Percentiles rank a stretch among this genome's conserved stretches.
These are phyloP conservation scores for Rhodamnia rubescens DNA, from an alignment of 345 rosid species.

Conservation along the genomic window DNA sequence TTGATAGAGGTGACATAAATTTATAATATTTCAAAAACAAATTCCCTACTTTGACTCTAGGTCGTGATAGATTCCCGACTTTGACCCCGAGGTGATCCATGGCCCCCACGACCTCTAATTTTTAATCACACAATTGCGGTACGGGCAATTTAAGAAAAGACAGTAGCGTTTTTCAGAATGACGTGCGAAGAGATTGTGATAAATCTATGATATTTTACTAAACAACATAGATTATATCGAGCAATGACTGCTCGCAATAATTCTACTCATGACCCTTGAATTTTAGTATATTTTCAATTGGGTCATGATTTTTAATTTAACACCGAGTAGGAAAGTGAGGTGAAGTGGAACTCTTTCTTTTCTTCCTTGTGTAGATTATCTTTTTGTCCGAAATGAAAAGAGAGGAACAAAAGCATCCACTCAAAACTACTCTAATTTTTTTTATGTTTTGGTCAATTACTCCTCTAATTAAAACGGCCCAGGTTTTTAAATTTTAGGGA, in stretches of 20 bases:
- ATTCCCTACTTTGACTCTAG: background rate
- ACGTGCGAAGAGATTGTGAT: background rate
- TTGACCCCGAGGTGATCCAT: background rate
- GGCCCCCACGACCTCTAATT: background rate
- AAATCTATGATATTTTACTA: background rate
- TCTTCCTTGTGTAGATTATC: background rate
- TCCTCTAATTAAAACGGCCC: background rate
- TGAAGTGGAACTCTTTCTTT: background rate
- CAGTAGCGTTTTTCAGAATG: rapidly evolving
- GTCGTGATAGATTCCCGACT: too few species aligned
- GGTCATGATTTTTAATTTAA: background rate
- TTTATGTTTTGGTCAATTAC: too few species aligned
- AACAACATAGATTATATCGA: too few species aligned
- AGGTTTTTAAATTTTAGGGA: background rate
- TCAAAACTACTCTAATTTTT: background rate
- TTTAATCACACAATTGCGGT: too few species aligned
- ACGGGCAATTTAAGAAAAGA: too few species aligned
- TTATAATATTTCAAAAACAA: too few species aligned
- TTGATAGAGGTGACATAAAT: too few species aligned
- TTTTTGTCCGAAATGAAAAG: too few species aligned
- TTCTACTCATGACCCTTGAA: rapidly evolving
- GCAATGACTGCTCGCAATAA: background rate
- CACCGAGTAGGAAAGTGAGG: background rate
- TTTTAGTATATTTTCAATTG: background rate
- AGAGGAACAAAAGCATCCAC: background rate